A percentile compares a stretch with the other conserved stretches of the same genome.
Conservation (phyloP, 371 early-diverging fungal species). For the Funneliformis caledonium region DNA sequence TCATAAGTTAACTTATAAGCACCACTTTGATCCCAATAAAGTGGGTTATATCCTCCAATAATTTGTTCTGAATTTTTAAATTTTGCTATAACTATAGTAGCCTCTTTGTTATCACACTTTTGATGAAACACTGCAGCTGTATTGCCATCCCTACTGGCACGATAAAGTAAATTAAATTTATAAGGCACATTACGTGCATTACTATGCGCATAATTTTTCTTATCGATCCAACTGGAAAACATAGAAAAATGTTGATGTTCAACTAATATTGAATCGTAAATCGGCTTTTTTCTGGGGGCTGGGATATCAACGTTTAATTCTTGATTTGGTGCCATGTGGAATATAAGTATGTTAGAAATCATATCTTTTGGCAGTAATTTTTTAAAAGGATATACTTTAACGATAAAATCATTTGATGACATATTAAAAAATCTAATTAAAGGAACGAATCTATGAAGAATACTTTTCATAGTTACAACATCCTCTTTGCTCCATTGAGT, state of each 20-base stretch:
- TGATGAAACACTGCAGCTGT: not conserved
- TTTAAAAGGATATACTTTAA: conserved; percentile 20
- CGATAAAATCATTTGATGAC: not conserved
- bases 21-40: not conserved
- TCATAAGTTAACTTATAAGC: too few relatives aligned
- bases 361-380: conserved; percentile 1
- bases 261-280: not conserved
- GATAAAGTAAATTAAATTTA: not conserved
- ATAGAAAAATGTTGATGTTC: too few relatives aligned
- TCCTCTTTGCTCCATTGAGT: not conserved
- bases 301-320: not conserved
- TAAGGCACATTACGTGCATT: not conserved
- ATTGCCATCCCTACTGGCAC: not conserved
- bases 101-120: not conserved
- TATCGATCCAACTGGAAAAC: not conserved
- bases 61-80: conserved; percentile 1
- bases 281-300: not conserved
- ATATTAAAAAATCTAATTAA: conserved; percentile 17
- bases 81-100: not conserved
- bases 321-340: not conserved
- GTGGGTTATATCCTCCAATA: conserved; percentile 21
- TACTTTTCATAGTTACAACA: not conserved
- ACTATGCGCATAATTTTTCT: not conserved
- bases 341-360: not conserved
- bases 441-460: not conserved